Percentiles rank a stretch among this genome's conserved stretches.
Evolutionary conservation across 164 flowering plant species (phyloP).

Genomic region (Houttuynia cordata): DNA sequence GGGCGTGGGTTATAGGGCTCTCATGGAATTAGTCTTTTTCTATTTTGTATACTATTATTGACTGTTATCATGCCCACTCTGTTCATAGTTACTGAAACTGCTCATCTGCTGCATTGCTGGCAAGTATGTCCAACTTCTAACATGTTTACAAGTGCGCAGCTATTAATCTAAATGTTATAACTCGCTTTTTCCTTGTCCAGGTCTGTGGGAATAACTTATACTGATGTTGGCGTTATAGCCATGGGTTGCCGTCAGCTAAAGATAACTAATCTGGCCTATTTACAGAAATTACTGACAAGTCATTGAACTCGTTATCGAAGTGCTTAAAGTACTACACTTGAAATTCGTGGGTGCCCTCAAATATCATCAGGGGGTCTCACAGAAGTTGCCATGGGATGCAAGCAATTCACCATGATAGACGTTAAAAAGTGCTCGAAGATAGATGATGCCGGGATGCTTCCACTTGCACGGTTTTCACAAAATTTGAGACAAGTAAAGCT

Average conservation of each 20-base stretch:
- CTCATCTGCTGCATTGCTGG: too few relatives aligned
- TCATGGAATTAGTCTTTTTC: too few relatives aligned
- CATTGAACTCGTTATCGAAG: slow-evolving; percentile 52
- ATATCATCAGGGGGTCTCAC: slow-evolving; percentile 61
- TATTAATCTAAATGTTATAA: too few relatives aligned
- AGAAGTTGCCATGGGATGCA: slow-evolving; percentile 60
- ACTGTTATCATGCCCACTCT: too few relatives aligned
- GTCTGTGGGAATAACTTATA: slow-evolving; percentile 52
- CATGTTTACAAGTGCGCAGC: too few relatives aligned
- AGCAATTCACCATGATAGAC: slow-evolving; percentile 54
- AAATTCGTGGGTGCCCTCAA: slow-evolving; percentile 61
- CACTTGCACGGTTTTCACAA: slow-evolving; percentile 61
- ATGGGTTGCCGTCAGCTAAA: slow-evolving; percentile 54
- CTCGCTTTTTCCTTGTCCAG: slow-evolving; percentile 21
- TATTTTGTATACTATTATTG: too few relatives aligned
- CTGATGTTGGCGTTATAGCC: slow-evolving; percentile 51
- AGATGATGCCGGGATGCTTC: slow-evolving; percentile 67
- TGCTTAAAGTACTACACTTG: slow-evolving; percentile 49
- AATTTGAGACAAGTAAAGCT: slow-evolving; percentile 40
- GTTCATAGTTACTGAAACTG: too few relatives aligned
- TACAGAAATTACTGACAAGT: slow-evolving; percentile 46
- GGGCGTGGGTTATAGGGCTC: too few relatives aligned
- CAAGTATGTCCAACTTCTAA: too few relatives aligned
- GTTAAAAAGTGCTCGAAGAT: slow-evolving; percentile 63
- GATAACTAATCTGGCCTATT: slow-evolving; percentile 63